These are phyloP conservation scores for Phialemonium atrogriseum DNA, from an alignment of 2,329 filamentous ascomycete genomes.

Conservation along the genomic window DNA sequence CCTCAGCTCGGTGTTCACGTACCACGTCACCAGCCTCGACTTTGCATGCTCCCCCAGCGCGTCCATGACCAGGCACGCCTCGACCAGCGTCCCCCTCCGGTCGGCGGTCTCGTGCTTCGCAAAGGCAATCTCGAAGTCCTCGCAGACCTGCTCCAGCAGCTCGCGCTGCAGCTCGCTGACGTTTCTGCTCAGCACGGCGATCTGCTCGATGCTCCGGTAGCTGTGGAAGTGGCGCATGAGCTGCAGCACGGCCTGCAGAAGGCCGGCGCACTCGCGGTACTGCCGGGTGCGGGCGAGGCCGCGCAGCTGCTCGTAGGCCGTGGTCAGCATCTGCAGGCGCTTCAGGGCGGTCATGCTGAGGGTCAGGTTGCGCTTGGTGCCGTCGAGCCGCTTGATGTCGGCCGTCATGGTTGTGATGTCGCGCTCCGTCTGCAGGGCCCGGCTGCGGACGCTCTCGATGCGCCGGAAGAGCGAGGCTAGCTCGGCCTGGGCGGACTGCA, in stretches of 20 bases:
- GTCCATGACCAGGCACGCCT: conserved; percentile 92
- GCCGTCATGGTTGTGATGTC: conserved; percentile 98
- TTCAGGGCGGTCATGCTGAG: conserved; percentile 97
- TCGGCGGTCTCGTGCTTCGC: conserved; percentile 74
- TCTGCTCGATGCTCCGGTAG: conserved; percentile 96
- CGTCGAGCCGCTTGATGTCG: conserved; percentile 94
- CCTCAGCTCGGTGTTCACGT: conserved; percentile 91
- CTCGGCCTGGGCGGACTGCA: conserved; percentile 85
- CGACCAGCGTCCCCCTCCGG: conserved; percentile 63
- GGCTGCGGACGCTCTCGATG: conserved; percentile 84
- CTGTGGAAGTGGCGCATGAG: conserved; percentile 98
- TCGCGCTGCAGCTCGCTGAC: conserved; percentile 91
- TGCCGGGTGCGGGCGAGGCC: conserved; percentile 77
- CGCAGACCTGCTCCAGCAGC: conserved; percentile 93
- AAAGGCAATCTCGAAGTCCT: conserved; percentile 95
- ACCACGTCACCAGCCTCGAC: conserved; percentile 82
- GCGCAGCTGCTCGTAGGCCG: conserved; percentile 93
- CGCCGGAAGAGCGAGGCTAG: conserved; percentile 85
- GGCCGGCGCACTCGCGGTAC: conserved; percentile 88
- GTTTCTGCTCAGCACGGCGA: conserved; percentile 83
- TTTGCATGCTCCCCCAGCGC: conserved; percentile 83
- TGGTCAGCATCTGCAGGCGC: conserved; percentile 95
- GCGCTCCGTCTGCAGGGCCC: conserved; percentile 86
- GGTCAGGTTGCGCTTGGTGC: conserved; percentile 92
- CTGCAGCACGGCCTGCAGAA: conserved; percentile 91